phyloP scores from a whole-genome alignment of 2,329 filamentous ascomycete genomes.

The Paracamarosporium sp. region DNA sequence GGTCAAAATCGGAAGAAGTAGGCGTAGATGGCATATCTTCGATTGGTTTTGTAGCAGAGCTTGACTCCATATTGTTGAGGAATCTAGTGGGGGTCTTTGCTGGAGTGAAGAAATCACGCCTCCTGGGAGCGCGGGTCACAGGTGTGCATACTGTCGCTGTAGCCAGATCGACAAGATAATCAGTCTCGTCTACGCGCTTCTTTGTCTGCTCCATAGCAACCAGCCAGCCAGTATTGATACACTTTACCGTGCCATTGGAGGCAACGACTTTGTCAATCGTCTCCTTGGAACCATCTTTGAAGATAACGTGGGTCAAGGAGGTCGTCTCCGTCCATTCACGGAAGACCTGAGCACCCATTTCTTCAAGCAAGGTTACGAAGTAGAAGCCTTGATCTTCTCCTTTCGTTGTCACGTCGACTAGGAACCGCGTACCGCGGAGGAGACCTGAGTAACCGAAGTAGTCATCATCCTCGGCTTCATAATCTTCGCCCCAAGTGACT shows the following conservation, averaged over 20 bases:
- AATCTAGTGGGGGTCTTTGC: constrained; percentile 39
- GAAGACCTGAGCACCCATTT: constrained; percentile 83
- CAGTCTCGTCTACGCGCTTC: constrained; percentile 40
- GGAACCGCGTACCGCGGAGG: constrained; percentile 71
- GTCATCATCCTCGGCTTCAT: constrained; percentile 24
- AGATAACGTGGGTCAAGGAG: constrained; percentile 87
- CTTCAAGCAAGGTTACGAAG: constrained; percentile 77
- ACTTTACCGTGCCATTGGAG: constrained; percentile 76
- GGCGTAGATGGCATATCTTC: constrained; percentile 14
- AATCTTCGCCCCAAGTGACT: constrained; percentile 39
- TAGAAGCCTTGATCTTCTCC: constrained; percentile 66
- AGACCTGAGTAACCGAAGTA: constrained; percentile 30
- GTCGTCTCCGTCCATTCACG: constrained; percentile 70
- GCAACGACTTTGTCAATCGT: constrained; percentile 82
- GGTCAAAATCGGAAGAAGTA: constrained; percentile 35
- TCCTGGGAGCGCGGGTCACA: constrained; percentile 24
- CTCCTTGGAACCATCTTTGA: constrained; percentile 82
- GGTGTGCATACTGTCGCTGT: constrained; percentile 20
- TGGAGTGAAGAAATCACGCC: constrained; percentile 37
- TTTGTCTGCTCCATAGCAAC: constrained; percentile 63
- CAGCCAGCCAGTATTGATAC: constrained; percentile 88
- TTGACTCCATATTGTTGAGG: constrained; percentile 11
- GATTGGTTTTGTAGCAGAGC: constrained; percentile 9
- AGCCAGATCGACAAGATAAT: constrained; percentile 40
- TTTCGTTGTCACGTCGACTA: constrained; percentile 82